These are phyloP conservation scores for Neonectria sp. DNA, from an alignment of 2,329 filamentous ascomycete species.

Conservation along the genomic window DNA sequence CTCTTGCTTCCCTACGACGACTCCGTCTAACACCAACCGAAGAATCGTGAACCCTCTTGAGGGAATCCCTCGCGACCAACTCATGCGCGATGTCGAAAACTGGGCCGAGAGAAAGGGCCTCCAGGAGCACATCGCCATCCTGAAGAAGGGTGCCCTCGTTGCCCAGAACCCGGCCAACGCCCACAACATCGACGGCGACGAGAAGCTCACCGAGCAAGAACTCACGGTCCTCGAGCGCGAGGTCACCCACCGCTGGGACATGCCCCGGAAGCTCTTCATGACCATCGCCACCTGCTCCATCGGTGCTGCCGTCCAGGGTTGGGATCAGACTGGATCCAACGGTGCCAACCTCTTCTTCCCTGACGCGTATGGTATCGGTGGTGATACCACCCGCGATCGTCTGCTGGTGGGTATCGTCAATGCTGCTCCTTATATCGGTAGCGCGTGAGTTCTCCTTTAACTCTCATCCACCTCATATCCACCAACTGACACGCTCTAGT, in stretches of 20 bases:
- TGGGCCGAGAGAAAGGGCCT: constrained; percentile 74
- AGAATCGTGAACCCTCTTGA: constrained; percentile 65
- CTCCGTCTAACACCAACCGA: constrained; percentile 3
- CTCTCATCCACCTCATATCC: neutral
- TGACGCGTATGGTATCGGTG: constrained; percentile 56
- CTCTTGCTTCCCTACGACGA: neutral
- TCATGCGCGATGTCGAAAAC: constrained; percentile 71
- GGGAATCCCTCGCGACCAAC: constrained; percentile 64
- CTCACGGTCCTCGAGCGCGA: constrained; percentile 70
- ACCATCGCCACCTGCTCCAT: constrained; percentile 78
- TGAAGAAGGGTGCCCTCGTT: constrained; percentile 71
- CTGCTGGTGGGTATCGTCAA: constrained; percentile 78
- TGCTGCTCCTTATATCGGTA: constrained; percentile 65
- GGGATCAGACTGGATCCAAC: constrained; percentile 75
- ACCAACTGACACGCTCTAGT: constrained; percentile 41
- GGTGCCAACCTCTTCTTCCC: constrained; percentile 76
- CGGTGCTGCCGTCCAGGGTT: constrained; percentile 77
- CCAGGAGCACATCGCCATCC: constrained; percentile 68
- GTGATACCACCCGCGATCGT: constrained; percentile 50
- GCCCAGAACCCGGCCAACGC: constrained; percentile 70
- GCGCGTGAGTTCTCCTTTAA: constrained; percentile 53
- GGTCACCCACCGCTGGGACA: constrained; percentile 75
- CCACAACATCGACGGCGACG: constrained; percentile 67
- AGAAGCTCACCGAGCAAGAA: constrained; percentile 61
- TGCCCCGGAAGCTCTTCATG: constrained; percentile 73